Base-by-base conservation (phyloP, 805 yeast species). In the Myxozyma neotropica region DNA sequence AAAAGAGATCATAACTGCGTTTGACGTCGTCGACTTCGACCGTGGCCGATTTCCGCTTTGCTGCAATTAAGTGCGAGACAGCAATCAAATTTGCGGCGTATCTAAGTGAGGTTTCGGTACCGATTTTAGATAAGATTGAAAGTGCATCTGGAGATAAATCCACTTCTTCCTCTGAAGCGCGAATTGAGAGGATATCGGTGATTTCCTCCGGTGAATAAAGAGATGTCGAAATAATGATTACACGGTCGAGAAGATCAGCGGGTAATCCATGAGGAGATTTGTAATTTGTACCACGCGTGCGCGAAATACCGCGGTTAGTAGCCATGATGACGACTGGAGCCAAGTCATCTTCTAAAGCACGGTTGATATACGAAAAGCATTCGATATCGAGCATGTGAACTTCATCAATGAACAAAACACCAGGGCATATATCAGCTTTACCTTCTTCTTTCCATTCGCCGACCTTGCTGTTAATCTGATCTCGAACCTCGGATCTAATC, bases 371-470 rank as follows among this genome's bases (percentile, higher is more conserved):
- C 17, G 98, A 88, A 72, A 94, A 94, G 70, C 96, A 86, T 75
- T 94, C 99, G 69, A 94, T 87, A 74, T 94, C 99, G 65, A 94
- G 83, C 98, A 94, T 94, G 76, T 94, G 96, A 52, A 92, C 97
- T 77, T 94, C 99, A 75, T 94, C 99, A 68, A 94, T 91, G 74
- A 94, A 94, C 68, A 94, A 79, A 17, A 94, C 99, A 69, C 99
- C 99, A 13, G 99, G 98, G 43, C 90, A 90, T 66, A 94, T 90
- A 73, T 93, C 78, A 51, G 99, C 99, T 75, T 94, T 94, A 61
- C 99, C 98, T 79, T 94, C 98, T 77, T 94, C 98, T 70, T 88
- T 90, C 96, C 97, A 94, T 76, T 94, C 97, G 21, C 95, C 96
- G 54, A 94, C 97, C 77, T 94, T 92, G 45, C 92, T 86, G 77